Base-by-base conservation (phyloP, 1,284 basidiomycete species). In the Puccinia horiana region DNA sequence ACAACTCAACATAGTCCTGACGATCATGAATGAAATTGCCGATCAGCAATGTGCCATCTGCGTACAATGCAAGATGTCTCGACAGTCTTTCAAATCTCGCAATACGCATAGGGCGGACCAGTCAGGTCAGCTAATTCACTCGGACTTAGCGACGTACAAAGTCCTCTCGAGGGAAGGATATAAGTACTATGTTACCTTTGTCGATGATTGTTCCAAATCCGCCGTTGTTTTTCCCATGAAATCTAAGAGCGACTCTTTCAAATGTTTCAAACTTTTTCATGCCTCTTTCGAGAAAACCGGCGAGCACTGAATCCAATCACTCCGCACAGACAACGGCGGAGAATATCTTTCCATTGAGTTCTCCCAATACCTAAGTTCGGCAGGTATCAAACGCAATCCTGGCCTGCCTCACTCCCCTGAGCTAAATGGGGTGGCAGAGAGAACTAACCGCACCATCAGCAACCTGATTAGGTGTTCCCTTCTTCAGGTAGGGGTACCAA, bases 131-230 rank as follows among this genome's bases (percentile, higher is more conserved):
- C 18, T 67, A 8, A 67, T 67, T 40, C 63, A 67, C 35, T 67
- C 63, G 4, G 63, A 67, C 18, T 29, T 67, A 9, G 58, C 23
- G 58, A 26, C 58, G 16, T 63, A 5, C 35, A 18, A 63, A 18
- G 58, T 63, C 12, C 16, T 5, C 40, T 67, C 63, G 37, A 37
- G 63, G 40, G 63, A 67, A 23, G 35, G 40, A 2, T 67, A 67
- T 20, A 67, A 67, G 37, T 67, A 67, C 29, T 67, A 35, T 23
- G n/a, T 67, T 67, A 40, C 63, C 6, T 40, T 67, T 37, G 63
- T 63, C 26, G n/a, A 63, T 29, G 58, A 63, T 29, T 63, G 58
- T 63, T 63, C 58, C 5, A 11, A 63, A n/a, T 63, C 35, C 29
- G 8, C 18, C 14, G n/a, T n/a, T n/a, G n/a, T n/a, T n/a, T n/a